Conservation (phyloP, 2,329 filamentous ascomycete genomes). For the Hortaea werneckii region DNA sequence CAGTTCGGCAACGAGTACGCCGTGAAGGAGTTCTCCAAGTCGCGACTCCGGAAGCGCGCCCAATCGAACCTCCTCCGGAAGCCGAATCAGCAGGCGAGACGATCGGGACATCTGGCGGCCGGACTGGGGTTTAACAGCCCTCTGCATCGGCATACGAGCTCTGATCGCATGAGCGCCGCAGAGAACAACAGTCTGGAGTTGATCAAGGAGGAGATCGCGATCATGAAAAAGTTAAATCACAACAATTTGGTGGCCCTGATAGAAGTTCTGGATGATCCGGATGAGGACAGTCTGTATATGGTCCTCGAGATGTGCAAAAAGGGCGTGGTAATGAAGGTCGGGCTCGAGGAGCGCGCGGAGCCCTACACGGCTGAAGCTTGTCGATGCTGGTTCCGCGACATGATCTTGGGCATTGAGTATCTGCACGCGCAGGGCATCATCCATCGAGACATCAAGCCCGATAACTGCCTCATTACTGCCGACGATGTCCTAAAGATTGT, state of each 20-base stretch:
- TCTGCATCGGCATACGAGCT: slow-evolving; percentile 49
- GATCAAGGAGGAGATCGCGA: slow-evolving; percentile 92
- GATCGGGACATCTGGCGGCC: slow-evolving; percentile 33
- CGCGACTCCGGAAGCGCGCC: slow-evolving; percentile 74
- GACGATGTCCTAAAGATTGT: slow-evolving; percentile 95
- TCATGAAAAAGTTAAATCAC: slow-evolving; percentile 98
- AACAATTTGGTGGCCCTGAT: slow-evolving; percentile 86
- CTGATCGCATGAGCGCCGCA: slow-evolving; percentile 33
- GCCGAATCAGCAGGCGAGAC: slow-evolving; percentile 44
- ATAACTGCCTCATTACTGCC: slow-evolving; percentile 81
- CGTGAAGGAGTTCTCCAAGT: slow-evolving; percentile 95
- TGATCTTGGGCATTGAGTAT: slow-evolving; percentile 92
- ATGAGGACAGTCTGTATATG: slow-evolving; percentile 96
- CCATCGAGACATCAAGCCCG: slow-evolving; percentile 94
- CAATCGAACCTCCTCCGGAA: slow-evolving; percentile 77
- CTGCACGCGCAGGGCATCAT: slow-evolving; percentile 89
- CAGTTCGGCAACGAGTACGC: slow-evolving; percentile 91
- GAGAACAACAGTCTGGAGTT: slow-evolving; percentile 67
- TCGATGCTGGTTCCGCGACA: slow-evolving; percentile 85
- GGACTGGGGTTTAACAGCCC: slow-evolving; percentile 53
- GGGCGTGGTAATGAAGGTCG: slow-evolving; percentile 92
- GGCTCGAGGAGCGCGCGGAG: slow-evolving; percentile 68
- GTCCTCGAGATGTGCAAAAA: slow-evolving; percentile 99
- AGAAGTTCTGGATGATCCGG: slow-evolving; percentile 89
- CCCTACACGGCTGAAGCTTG: slow-evolving; percentile 77